Conservation (phyloP, 441 rosid genomes). For the Cnidoscolus chayamansa region DNA sequence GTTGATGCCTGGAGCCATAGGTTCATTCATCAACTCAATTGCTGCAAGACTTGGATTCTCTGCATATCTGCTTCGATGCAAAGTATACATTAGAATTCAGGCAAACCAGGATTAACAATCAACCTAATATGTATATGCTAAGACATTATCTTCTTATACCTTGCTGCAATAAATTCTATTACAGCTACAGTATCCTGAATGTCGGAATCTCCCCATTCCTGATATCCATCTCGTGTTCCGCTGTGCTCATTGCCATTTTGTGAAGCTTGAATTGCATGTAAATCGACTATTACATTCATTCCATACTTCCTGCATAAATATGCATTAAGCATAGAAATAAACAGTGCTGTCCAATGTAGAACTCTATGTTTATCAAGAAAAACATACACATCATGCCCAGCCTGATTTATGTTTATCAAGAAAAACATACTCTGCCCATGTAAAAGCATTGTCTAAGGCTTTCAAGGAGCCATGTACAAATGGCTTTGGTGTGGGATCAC, state of each 20-base stretch:
- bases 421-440: constrained; percentile 38
- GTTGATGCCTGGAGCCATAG: constrained; percentile 20
- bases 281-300: constrained; percentile 38
- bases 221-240: constrained; percentile 32
- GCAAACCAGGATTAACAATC: background rate
- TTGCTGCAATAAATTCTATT: constrained; percentile 37
- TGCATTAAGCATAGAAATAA: background rate
- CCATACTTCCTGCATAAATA: constrained; percentile 28
- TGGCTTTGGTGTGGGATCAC: constrained; percentile 37
- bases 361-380: too few species aligned
- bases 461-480: constrained; percentile 38
- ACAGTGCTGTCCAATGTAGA: too few species aligned
- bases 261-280: constrained; percentile 34
- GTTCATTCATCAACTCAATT: constrained; percentile 44
- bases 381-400: too few species aligned
- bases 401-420: too few species aligned
- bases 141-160: constrained; percentile 21
- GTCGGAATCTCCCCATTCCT: constrained; percentile 37
- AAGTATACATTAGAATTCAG: background rate
- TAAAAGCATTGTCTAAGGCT: constrained; percentile 45
- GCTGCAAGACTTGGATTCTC: constrained; percentile 28
- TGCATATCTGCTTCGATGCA: constrained; percentile 25
- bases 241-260: constrained; percentile 37
- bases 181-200: constrained; percentile 34
- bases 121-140: constrained; percentile 8